Percentiles rank a stretch among this genome's conserved stretches.
Evolutionary conservation across 345 rosid species (phyloP).

Genomic region (Orychophragmus violaceus): DNA sequence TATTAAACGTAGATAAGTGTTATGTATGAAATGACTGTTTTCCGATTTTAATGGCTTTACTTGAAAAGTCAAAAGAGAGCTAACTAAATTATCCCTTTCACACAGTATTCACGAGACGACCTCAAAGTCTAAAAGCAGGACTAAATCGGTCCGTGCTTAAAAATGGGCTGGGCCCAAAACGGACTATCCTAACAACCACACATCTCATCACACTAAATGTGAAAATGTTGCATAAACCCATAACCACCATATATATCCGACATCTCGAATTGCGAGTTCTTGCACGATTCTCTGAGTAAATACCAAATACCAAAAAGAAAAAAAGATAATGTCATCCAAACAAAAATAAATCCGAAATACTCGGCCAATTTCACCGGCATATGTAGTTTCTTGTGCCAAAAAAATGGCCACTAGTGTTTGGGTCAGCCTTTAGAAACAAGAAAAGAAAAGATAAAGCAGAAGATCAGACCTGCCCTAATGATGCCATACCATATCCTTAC

Average conservation of each 20-base stretch:
- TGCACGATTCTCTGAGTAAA: constrained; percentile 7
- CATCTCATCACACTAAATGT: not conserved
- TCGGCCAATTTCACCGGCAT: not conserved
- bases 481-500: constrained; percentile 18
- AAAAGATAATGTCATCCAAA: too few relatives aligned
- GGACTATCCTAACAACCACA: not conserved
- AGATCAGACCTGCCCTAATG: constrained; percentile 23
- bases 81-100: not conserved
- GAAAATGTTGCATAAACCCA: not conserved
- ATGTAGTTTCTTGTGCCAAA: constrained; percentile 17
- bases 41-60: not conserved
- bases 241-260: constrained; percentile 21
- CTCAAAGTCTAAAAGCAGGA: not conserved
- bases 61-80: not conserved
- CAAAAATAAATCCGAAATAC: too few relatives aligned
- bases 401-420: constrained; percentile 15
- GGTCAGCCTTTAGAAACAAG: constrained; percentile 6
- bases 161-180: too few relatives aligned
- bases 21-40: too few relatives aligned
- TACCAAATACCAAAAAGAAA: constrained; percentile 16
- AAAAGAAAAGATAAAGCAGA: not conserved
- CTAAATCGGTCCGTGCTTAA: not conserved
- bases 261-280: constrained; percentile 3
- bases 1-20: too few relatives aligned
- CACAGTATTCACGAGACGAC: not conserved